These are phyloP conservation scores for Colletotrichum phormii DNA, from an alignment of 2,329 filamentous ascomycete genomes.

Conservation along the genomic window DNA sequence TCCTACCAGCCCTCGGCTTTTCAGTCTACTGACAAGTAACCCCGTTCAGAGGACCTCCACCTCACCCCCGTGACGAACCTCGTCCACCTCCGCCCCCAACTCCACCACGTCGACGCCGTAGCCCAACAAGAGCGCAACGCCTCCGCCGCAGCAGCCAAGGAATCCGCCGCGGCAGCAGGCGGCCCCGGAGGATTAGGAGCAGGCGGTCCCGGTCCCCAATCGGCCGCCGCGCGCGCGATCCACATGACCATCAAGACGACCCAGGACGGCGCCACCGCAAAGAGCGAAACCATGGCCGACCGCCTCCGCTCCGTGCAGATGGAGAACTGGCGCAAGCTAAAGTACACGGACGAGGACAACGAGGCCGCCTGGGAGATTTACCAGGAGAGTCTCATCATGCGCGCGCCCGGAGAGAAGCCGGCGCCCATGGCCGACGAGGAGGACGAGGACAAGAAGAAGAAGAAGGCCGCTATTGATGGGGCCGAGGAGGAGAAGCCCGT, in stretches of 20 bases:
- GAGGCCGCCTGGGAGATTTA: constrained; percentile 82
- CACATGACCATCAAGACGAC: constrained; percentile 88
- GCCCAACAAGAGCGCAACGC: constrained; percentile 75
- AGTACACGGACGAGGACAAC: constrained; percentile 85
- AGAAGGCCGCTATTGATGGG: constrained; percentile 37
- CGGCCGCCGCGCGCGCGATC: constrained; percentile 76
- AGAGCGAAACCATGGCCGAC: constrained; percentile 78
- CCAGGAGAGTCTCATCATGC: constrained; percentile 76
- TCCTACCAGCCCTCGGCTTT: not conserved
- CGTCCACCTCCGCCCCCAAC: constrained; percentile 89
- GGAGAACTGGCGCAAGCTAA: constrained; percentile 83
- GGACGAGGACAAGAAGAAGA: constrained; percentile 44
- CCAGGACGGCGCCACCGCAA: constrained; percentile 72
- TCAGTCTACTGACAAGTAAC: not conserved
- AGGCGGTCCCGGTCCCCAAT: constrained; percentile 49
- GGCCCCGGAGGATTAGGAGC: constrained; percentile 51
- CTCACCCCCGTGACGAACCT: constrained; percentile 86
- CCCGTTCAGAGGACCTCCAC: constrained; percentile 78
- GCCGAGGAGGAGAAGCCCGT: constrained; percentile 20
- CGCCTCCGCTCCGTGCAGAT: constrained; percentile 82
- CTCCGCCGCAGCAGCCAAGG: constrained; percentile 52
- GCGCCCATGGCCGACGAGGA: constrained; percentile 11
- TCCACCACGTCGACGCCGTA: constrained; percentile 90
- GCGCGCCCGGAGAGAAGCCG: constrained; percentile 23
- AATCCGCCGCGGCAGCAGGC: constrained; percentile 47